Base-by-base conservation (phyloP, 2,329 filamentous ascomycete genomes). In the Simplicillium sp. region DNA sequence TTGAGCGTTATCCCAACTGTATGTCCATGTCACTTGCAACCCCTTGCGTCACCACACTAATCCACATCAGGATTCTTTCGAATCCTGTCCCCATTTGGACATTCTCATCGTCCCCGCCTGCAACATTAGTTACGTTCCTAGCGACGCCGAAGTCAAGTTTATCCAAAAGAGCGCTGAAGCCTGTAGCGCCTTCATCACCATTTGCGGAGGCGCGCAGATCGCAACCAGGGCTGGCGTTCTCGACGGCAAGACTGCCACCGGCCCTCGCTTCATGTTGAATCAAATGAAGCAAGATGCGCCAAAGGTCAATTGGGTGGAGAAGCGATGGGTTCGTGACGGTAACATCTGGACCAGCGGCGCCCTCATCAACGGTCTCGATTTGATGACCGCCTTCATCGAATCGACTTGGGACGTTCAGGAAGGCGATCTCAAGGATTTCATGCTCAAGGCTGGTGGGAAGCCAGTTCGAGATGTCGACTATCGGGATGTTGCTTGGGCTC, bases 91-190 rank as follows among this genome's bases (percentile, higher is more conserved):
- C 0, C 46, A 54, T 1, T 53, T 68, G 7, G 65, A 68, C 43
- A 58, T 67, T 37, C 57, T 60, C 14, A 53, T 68, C 34, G 60
- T 67, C 41, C 64, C 65, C 1, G 65, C 65, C 6, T 50, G 57
- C 29, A 31, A 51, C 11, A 4, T 44, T 1, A 37, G 32, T 3
- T 60, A 67, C 39, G 42, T 46, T 4, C 48, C 52, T 3, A 62
- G 37, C n/a, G 51, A 55, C 9, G 44, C 47, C 5, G 65, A 68
- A 40, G 44, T 61, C 2, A 50, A 48, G 7, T 68, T 58, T 45
- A 46, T 66, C 32, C 60, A 57, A 37, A 60, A 64, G 43, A 42
- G 49, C 8, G 59, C 56, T 47, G 50, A 54, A 1, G 44, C 54
- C 7, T 63, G 57, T 49, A 35, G 55, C 8, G 64, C 61, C 2